Base-by-base conservation (phyloP, 2,329 filamentous ascomycete species). In the Phoma sp. region DNA sequence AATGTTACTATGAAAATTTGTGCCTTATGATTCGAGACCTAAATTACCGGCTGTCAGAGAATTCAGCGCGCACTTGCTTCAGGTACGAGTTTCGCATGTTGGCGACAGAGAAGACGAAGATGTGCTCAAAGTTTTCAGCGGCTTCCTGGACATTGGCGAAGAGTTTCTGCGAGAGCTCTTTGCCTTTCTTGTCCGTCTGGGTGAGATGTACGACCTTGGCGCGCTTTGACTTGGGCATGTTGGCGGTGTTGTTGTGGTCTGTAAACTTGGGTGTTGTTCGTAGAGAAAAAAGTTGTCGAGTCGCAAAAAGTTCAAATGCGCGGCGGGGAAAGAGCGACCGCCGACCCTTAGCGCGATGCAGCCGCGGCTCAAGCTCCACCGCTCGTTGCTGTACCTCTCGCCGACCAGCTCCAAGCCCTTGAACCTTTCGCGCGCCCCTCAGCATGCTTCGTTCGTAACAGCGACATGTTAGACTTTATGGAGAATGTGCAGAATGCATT, bases 31-130 rank as follows among this genome's bases (percentile, higher is more conserved):
- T 51, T 55, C 52, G 25, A 17, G 41, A 51, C 52, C 52, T 55
- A 55, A 19, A 49, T 83, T 80, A 95, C 91, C 90, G 86, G 81
- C 90, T 90, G 80, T 97, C 92, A 44, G 83, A 83, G 67, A 97
- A 88, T 70, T 96, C 89, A 64, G 87, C 85, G 67, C 94, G 88
- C 67, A 98, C 91, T 70, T 92, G 87, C 81, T 97, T 96, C 71
- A 98, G 81, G 78, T 96, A 93, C 68, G 88, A 96, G 81, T 99
- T 99, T 76, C 95, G 92, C 92, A 96, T 96, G 82, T 98, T 97
- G 74, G 96, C 91, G 67, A 99, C 88, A 71, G 85, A 85, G 77
- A 99, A 96, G 74, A 97, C 91, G 79, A 96, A 96, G 80, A 94
- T 90, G 82, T 94, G 87, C 78, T 92, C 86, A 83, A 94, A 96